Evolutionary conservation across 2,329 filamentous ascomycete species (phyloP).

Genomic region (Fusarium sp.): DNA sequence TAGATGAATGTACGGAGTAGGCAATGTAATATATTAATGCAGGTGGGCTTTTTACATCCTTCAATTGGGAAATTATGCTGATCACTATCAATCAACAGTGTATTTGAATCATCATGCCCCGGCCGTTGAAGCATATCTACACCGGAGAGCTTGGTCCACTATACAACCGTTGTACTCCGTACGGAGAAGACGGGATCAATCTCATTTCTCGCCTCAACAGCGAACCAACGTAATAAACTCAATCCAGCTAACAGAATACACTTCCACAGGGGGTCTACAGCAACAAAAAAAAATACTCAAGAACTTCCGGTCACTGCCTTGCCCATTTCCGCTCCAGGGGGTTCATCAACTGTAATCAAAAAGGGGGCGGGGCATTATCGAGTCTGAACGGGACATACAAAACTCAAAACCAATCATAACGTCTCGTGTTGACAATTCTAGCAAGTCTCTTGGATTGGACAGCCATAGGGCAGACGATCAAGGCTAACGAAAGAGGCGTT

Average conservation of each 20-base stretch:
- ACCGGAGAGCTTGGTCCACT: neutral
- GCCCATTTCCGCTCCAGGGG: constrained; percentile 13
- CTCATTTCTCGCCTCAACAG: neutral
- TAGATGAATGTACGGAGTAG: neutral
- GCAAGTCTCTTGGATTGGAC: constrained; percentile 24
- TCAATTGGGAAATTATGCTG: constrained; percentile 10
- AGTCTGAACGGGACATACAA: neutral
- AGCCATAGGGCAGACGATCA: constrained; percentile 6
- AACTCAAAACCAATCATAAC: constrained; percentile 17
- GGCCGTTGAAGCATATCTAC: neutral
- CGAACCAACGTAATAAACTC: constrained; percentile 21
- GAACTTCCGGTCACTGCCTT: neutral
- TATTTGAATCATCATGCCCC: neutral
- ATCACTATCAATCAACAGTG: constrained; percentile 9
- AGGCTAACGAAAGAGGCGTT: constrained; percentile 20
- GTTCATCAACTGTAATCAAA: constrained; percentile 12
- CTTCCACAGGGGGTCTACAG: constrained; percentile 14
- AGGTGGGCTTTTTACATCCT: neutral
- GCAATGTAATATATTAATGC: neutral
- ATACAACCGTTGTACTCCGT: neutral
- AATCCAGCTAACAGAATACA: constrained; percentile 8
- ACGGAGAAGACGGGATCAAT: too few species aligned
- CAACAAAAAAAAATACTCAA: neutral
- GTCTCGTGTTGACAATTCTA: constrained; percentile 14
- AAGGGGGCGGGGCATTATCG: constrained; percentile 27